Percentiles rank a stretch among this genome's conserved stretches.
These are phyloP conservation scores for Kwoniella newhampshirensis DNA, from an alignment of 768 basidiomycete genomes.

Conservation along the genomic window DNA sequence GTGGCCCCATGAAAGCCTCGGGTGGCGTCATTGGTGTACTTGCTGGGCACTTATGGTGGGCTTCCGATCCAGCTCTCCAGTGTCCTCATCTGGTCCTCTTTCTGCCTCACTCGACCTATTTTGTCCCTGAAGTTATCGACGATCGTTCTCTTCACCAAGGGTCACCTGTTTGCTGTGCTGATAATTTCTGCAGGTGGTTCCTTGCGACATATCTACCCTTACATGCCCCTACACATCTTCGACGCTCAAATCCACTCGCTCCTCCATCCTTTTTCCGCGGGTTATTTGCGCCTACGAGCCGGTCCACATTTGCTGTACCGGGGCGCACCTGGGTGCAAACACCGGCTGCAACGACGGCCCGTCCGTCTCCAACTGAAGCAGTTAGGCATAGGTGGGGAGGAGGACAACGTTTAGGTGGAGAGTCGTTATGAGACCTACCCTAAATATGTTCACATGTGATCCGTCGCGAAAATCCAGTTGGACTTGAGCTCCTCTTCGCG, in stretches of 20 bases:
- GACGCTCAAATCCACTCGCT: constrained; percentile 41
- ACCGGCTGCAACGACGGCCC: background rate
- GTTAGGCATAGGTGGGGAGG: constrained; percentile 49
- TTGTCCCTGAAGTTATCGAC: background rate
- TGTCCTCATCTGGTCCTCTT: background rate
- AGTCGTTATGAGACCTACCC: constrained; percentile 35
- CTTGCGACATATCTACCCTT: constrained; percentile 44
- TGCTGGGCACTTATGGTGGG: constrained; percentile 49
- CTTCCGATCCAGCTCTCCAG: background rate
- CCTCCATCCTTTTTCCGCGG: constrained; percentile 34
- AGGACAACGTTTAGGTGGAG: constrained; percentile 47
- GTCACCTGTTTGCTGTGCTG: background rate
- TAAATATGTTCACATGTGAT: too few species aligned
- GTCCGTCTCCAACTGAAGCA: constrained; percentile 24
- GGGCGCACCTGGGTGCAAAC: constrained; percentile 3
- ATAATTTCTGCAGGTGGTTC: constrained; percentile 46
- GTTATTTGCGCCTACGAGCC: constrained; percentile 24
- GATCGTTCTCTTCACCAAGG: too few species aligned
- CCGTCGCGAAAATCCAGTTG: too few species aligned
- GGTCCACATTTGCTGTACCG: constrained; percentile 9
- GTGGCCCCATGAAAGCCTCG: constrained; percentile 48
- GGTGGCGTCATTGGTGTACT: constrained; percentile 45
- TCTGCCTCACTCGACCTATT: background rate
- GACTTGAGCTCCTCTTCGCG: too few species aligned
- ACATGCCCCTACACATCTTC: constrained; percentile 40